Evolutionary conservation across 768 basidiomycete species (phyloP), one percentile per base, ranked within the genome.

Genomic region (Termitomyces bulborhizus): DNA sequence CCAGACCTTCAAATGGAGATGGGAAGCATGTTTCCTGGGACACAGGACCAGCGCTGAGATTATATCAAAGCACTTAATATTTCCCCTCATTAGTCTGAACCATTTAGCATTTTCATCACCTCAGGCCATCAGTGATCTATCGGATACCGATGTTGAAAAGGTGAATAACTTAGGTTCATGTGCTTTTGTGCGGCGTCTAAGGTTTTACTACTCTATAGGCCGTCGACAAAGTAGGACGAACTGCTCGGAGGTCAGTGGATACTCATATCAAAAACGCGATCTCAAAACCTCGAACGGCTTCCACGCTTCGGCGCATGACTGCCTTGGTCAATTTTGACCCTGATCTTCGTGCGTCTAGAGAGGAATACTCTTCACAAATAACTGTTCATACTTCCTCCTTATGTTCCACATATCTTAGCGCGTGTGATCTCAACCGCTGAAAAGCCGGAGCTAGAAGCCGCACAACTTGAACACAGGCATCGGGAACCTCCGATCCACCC

Each of bases 1-100:
- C 57, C 76, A 78, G 24, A 66, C 70, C 8, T 86, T 88, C 69
- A 83, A 81, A 73, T 92, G 88, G 88, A 76, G 79, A 71, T 92
- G 90, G 90, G 87, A 91, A 68, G 78, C 84, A 15, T 80, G 76
- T 66, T 79, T 77, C 59, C 65, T 87, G 37, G 86, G 88, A 7
- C 73, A 82, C 65, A 84, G 76, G 66, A 62, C 69, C 32, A 86
- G 88, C 36, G 82, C 90, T 56, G 85, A 88, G 49, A 73, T 90
- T 53, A 75, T 92, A 50, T 91, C 90, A 57, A 85, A 78, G 59
- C 90, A 92, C 62, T 80, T 91, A 59, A 83, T 91, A 58, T 72
- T 85, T 57, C 90, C 90, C 6, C 75, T 91, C 57, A 84, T 92
- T 65, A 88, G 82, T 66, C 71, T 81, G 45, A 83, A 77, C 56